Conservation (phyloP, 2,329 filamentous ascomycete species). For the Huntiella moniliformis region DNA sequence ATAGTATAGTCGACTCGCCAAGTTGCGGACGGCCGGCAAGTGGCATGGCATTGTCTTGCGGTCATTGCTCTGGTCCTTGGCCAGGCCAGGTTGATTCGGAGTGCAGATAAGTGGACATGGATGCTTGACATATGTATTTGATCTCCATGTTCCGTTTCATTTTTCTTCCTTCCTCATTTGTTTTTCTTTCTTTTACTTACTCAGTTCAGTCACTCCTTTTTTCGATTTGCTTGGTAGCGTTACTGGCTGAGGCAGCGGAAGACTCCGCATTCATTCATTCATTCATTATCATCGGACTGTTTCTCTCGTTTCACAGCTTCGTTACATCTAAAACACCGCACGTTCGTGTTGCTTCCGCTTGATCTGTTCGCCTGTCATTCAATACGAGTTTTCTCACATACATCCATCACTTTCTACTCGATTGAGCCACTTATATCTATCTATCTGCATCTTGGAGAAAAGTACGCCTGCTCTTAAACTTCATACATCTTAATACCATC, state of each 20-base stretch:
- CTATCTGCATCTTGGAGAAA: not conserved
- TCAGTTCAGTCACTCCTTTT: not conserved
- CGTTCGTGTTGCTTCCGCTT: too few species aligned
- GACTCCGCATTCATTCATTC: too few species aligned
- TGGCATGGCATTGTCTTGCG: not conserved
- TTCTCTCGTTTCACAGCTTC: too few species aligned
- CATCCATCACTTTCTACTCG: too few species aligned
- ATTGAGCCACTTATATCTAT: too few species aligned
- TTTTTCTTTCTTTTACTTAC: not conserved
- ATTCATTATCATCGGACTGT: too few species aligned
- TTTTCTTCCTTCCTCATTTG: conserved; percentile 3
- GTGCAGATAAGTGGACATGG: not conserved
- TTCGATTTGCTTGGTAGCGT: not conserved
- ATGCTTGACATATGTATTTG: not conserved
- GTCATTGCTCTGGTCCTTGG: not conserved
- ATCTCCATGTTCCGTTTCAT: not conserved
- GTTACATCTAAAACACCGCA: too few species aligned
- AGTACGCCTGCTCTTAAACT: not conserved
- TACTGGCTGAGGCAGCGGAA: not conserved
- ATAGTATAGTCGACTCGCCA: not conserved
- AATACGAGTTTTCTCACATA: too few species aligned
- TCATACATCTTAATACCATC: not conserved
- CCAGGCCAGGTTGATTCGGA: not conserved
- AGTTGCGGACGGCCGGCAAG: not conserved
- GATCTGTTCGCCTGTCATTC: conserved; percentile 1